phyloP scores from a whole-genome alignment of 306 rosid species.

The Cucumis sativus region Cucumber_9930_V3 NC_026661.2:470501-471000 shows the following conservation, averaged over 20 bases:
- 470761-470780: not conserved
- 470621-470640: not conserved
- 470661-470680: not conserved
- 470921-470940: slow-evolving; percentile 86
- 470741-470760: too few species aligned
- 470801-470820: not conserved
- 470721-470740: too few species aligned
- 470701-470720: not conserved
- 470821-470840: slow-evolving; percentile 16
- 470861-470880: slow-evolving; percentile 72
- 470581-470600: not conserved
- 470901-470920: slow-evolving; percentile 77
- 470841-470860: slow-evolving; percentile 69
- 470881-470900: slow-evolving; percentile 79
- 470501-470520: not conserved
- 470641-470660: not conserved
- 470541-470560: not conserved
- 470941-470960: slow-evolving; percentile 65
- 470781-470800: not conserved
- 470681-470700: not conserved
- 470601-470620: not conserved
- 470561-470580: not conserved
- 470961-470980: slow-evolving; percentile 6
- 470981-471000: not conserved
- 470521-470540: not conserved